Evolutionary conservation across 441 rosid genomes (phyloP).

Genomic region (Caryocar brasiliense): DNA sequence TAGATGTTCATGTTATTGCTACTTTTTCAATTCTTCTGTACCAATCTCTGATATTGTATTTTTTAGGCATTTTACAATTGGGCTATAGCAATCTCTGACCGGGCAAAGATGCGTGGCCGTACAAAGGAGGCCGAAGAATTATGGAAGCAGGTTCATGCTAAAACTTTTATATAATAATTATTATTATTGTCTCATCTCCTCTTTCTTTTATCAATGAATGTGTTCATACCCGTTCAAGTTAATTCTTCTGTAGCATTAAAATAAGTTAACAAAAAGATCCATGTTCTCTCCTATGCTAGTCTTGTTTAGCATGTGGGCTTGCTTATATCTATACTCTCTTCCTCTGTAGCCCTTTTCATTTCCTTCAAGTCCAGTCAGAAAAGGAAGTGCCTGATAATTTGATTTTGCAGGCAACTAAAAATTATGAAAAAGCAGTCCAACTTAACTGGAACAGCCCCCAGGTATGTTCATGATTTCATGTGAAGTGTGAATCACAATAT

Average conservation of each 20-base stretch:
- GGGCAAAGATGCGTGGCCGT: constrained; percentile 98
- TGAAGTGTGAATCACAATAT: neutral
- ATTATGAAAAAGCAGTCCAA: constrained; percentile 90
- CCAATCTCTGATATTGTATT: too few species aligned
- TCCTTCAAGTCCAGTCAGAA: neutral
- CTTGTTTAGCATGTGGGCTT: neutral
- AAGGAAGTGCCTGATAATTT: constrained; percentile 6
- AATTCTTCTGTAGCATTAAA: too few species aligned
- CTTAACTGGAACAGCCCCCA: constrained; percentile 98
- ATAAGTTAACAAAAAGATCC: too few species aligned
- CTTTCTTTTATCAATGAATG: too few species aligned
- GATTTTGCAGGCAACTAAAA: constrained; percentile 69
- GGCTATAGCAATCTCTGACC: constrained; percentile 97
- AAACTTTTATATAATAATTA: constrained; percentile 3
- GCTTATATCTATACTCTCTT: neutral
- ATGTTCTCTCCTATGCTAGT: neutral
- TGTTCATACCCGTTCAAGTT: too few species aligned
- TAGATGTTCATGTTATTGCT: too few species aligned
- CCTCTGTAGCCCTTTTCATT: neutral
- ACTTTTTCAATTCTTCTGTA: too few species aligned
- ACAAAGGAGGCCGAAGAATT: constrained; percentile 97
- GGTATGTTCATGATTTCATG: constrained; percentile 28
- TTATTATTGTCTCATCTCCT: too few species aligned
- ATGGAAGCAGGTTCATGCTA: constrained; percentile 67
- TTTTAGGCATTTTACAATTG: constrained; percentile 93